These are phyloP conservation scores for Eucalyptus rudis DNA, from an alignment of 345 rosid species.

Conservation along the genomic window DNA sequence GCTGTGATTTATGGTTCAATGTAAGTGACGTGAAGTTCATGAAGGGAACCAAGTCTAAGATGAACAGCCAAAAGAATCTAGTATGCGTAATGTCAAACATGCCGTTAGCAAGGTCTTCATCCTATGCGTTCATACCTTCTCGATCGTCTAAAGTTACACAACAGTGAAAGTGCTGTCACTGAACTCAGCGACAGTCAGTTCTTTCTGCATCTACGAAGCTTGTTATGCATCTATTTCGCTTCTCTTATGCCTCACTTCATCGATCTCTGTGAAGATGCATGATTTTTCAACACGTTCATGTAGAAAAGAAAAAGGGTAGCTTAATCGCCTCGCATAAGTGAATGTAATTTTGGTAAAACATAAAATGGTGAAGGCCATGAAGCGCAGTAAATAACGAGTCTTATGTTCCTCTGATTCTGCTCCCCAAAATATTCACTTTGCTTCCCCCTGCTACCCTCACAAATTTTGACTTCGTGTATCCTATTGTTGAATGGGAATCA, in stretches of 20 bases:
- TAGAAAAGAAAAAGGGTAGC: background rate
- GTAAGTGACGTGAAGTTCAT: too few relatives aligned
- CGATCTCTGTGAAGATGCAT: background rate
- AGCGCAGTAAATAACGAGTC: background rate
- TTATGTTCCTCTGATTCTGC: background rate
- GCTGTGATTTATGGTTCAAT: slow-evolving; percentile 6
- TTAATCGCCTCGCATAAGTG: background rate
- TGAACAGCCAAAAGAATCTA: too few relatives aligned
- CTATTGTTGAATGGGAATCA: slow-evolving; percentile 53
- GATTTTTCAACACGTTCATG: background rate
- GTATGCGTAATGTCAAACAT: too few relatives aligned
- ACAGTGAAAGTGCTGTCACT: too few relatives aligned
- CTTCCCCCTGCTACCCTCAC: background rate
- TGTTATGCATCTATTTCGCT: background rate
- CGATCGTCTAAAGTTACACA: too few relatives aligned
- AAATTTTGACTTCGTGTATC: background rate
- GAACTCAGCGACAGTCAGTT: background rate
- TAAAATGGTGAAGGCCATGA: background rate
- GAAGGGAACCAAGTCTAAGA: too few relatives aligned
- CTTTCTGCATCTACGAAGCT: background rate
- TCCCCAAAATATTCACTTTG: background rate
- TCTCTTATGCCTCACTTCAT: too few relatives aligned
- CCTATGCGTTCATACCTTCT: too few relatives aligned
- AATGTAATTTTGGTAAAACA: background rate
- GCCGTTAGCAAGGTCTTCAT: too few relatives aligned